These are phyloP conservation scores for Pseudopithomyces chartarum DNA, from an alignment of 2,329 filamentous ascomycete species.

Conservation along the genomic window DNA sequence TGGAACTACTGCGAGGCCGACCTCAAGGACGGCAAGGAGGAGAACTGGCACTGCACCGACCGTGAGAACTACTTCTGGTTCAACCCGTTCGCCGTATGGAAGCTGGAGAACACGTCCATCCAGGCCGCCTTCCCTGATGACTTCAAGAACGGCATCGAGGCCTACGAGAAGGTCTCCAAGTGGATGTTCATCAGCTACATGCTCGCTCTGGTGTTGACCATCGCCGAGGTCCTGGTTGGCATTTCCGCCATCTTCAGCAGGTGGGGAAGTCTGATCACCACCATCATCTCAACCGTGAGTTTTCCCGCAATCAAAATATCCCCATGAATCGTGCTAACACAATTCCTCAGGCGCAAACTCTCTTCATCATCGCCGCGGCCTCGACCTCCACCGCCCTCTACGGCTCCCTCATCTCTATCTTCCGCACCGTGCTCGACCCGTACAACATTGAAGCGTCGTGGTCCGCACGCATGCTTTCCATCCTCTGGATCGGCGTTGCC, in stretches of 20 bases:
- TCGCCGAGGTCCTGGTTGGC: constrained; percentile 74
- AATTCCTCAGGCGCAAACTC: constrained; percentile 51
- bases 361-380: constrained; percentile 69
- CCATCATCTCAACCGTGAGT: constrained; percentile 72
- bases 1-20: constrained; percentile 83
- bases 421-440: constrained; percentile 68
- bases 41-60: constrained; percentile 67
- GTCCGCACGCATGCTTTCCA: constrained; percentile 71
- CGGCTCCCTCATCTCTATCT: constrained; percentile 68
- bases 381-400: constrained; percentile 77
- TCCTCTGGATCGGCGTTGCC: constrained; percentile 79
- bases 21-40: constrained; percentile 56
- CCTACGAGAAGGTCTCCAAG: constrained; percentile 74
- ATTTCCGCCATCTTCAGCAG: constrained; percentile 83
- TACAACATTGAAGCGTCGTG: constrained; percentile 73
- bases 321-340: constrained; percentile 32
- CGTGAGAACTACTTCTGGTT: constrained; percentile 78
- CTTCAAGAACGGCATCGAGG: constrained; percentile 69
- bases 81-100: constrained; percentile 69
- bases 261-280: constrained; percentile 80
- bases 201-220: constrained; percentile 72
- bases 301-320: constrained; percentile 37
- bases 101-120: constrained; percentile 60
- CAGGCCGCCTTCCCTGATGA: constrained; percentile 65
- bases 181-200: constrained; percentile 86